Base-by-base conservation (phyloP, 768 basidiomycete genomes). In the Pleurotus pulmonarius region DNA sequence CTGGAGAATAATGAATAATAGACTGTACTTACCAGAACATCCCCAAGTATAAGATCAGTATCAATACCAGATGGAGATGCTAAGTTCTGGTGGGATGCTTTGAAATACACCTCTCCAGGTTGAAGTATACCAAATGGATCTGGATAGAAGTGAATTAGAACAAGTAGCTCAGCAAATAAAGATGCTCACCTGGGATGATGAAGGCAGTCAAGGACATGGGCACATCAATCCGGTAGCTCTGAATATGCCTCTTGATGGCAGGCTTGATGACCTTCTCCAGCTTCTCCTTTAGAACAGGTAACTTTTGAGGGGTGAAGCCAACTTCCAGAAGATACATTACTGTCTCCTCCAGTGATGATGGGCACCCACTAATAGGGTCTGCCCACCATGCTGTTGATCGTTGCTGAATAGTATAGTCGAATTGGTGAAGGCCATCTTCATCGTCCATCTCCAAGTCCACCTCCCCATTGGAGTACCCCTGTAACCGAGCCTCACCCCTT, bases 311-410 rank as follows among this genome's bases (percentile, higher is more conserved):
- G 4, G 64, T 70, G 61, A 90, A 88, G 0, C 86, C 85, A 9
- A 83, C 65, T 63, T 83, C 84, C 1, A 88, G 65, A 16, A 88
- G 69, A 4, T 68, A 69, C 74, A 88, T 72, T 22, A 77, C 70
- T 0, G 85, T 87, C 64, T 90, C 87, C 60, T 83, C 85, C 3
- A 88, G 70, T 18, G 74, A 69, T 1, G 86, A 86, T 0, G 87
- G 87, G 41, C 75, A 76, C 3, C 81, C 87, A 48, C 84, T 85
- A 26, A 82, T 69, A 20, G 82, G 75, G 58, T 89, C 86, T n/a
- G 70, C 73, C 85, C 85, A 88, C 85, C 86, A 88, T 1, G 86
- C 83, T 16, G 72, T 70, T n/a, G 86, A 87, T 2, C 69, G 67
- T 41, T 78, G 73, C 2, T 64, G 63, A 7, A 61, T 53, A 1